These are phyloP conservation scores for Cunninghamia lanceolata DNA, from an alignment of 75 land plant genomes.

Conservation along the genomic window DNA sequence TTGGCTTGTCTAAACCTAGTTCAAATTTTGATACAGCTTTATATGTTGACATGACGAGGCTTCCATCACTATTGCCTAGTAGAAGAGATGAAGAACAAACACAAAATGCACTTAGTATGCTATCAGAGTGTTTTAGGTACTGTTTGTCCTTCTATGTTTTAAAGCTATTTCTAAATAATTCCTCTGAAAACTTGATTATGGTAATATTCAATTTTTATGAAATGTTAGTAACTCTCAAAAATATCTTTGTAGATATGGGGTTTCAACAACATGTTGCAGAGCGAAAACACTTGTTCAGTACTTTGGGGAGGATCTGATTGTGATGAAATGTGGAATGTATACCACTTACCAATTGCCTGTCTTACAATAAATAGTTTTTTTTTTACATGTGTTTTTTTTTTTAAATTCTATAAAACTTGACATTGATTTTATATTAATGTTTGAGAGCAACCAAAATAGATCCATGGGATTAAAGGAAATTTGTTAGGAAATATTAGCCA, in stretches of 20 bases:
- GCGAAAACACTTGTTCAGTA: constrained; percentile 69
- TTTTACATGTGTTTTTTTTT: background rate
- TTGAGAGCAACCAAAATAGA: too few species aligned
- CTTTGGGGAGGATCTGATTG: constrained; percentile 62
- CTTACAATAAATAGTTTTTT: background rate
- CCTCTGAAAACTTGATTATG: background rate
- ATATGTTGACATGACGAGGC: constrained; percentile 53
- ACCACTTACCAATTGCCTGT: constrained; percentile 3
- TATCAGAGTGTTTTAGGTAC: constrained; percentile 75
- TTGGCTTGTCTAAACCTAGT: background rate
- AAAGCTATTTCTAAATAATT: background rate
- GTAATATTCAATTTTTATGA: background rate
- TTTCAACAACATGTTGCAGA: constrained; percentile 60
- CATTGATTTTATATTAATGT: too few species aligned
- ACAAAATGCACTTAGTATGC: constrained; percentile 57
- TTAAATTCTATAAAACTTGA: too few species aligned
- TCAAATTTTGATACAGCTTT: constrained; percentile 37
- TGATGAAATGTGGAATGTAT: constrained; percentile 56
- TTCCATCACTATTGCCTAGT: constrained; percentile 76
- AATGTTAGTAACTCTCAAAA: background rate
- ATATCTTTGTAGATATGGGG: constrained; percentile 62
- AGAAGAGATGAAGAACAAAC: constrained; percentile 66
- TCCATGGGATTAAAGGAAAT: too few species aligned
- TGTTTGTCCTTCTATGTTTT: background rate
- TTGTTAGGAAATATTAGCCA: too few species aligned